phyloP scores from a whole-genome alignment of 2,329 filamentous ascomycete genomes.

The Penicillium thymicola region DNA sequence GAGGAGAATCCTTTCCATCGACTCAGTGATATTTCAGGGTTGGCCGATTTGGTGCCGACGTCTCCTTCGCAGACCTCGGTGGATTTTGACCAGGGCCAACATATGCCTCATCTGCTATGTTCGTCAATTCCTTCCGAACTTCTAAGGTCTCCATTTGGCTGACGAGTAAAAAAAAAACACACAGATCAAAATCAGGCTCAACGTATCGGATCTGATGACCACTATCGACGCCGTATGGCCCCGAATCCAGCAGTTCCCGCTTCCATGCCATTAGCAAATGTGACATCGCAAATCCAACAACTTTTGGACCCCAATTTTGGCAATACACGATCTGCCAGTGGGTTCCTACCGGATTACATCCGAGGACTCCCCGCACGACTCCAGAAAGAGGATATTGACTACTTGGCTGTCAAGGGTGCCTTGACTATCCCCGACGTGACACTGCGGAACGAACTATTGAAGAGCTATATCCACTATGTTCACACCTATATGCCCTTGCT shows the following conservation, averaged over 20 bases:
- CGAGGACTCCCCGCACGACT: conserved; percentile 75
- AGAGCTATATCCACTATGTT: conserved; percentile 82
- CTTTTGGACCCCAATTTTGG: conserved; percentile 45
- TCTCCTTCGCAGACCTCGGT: conserved; percentile 47
- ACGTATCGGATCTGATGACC: conserved; percentile 49
- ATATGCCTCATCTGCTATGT: conserved; percentile 65
- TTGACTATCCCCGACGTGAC: conserved; percentile 67
- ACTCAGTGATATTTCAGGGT: conserved; percentile 28
- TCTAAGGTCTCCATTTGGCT: background rate
- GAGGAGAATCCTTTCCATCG: conserved; percentile 35
- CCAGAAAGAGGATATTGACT: conserved; percentile 75
- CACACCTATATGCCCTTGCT: conserved; percentile 92
- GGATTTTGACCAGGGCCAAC: conserved; percentile 51
- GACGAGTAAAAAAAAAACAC: background rate
- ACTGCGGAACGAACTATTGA: conserved; percentile 76
- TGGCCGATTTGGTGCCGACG: conserved; percentile 33
- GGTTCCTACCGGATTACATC: conserved; percentile 65
- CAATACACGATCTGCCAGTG: conserved; percentile 46
- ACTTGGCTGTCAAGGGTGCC: conserved; percentile 79
- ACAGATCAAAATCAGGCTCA: conserved; percentile 34
- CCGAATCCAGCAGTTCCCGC: conserved; percentile 41
- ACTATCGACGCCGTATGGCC: conserved; percentile 45
- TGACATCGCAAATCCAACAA: conserved; percentile 37
- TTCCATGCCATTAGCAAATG: conserved; percentile 35
- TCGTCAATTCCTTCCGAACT: conserved; percentile 32